Evolutionary conservation across 2,329 filamentous ascomycete species (phyloP).

Genomic region (Simplicillium sp.): DNA sequence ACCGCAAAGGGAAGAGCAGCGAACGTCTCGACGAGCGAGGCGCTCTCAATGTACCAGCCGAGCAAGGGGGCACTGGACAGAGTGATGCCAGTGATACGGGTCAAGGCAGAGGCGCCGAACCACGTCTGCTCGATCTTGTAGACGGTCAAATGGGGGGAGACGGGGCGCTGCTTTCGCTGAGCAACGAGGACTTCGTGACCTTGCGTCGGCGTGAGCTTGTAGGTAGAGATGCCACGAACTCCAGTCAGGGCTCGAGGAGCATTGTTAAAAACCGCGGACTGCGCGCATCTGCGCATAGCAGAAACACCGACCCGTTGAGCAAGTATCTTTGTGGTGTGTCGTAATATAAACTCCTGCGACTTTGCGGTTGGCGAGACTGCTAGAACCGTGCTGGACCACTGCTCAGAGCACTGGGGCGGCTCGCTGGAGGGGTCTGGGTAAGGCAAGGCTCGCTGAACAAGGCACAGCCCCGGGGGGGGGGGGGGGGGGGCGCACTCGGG

Average conservation of each 20-base stretch:
- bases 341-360: neutral
- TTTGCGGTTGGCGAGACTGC: too few relatives aligned
- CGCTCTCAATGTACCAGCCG: conserved; percentile 52
- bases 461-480: too few relatives aligned
- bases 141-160: conserved; percentile 77
- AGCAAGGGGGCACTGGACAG: conserved; percentile 66
- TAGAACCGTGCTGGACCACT: too few relatives aligned
- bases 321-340: conserved; percentile 40
- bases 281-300: conserved; percentile 46
- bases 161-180: conserved; percentile 73
- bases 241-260: conserved; percentile 32
- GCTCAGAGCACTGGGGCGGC: too few relatives aligned
- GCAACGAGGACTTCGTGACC: conserved; percentile 60
- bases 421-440: too few relatives aligned
- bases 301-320: conserved; percentile 47
- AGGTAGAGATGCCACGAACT: conserved; percentile 41
- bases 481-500: too few relatives aligned
- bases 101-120: conserved; percentile 61
- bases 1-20: conserved; percentile 47
- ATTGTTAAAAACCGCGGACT: conserved; percentile 35
- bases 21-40: conserved; percentile 50
- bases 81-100: conserved; percentile 73
- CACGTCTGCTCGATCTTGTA: conserved; percentile 84
- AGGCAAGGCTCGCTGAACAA: too few relatives aligned
- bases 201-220: conserved; percentile 44